These are phyloP conservation scores for Massarina eburnea DNA, from an alignment of 2,329 filamentous ascomycete genomes.

Conservation along the genomic window DNA sequence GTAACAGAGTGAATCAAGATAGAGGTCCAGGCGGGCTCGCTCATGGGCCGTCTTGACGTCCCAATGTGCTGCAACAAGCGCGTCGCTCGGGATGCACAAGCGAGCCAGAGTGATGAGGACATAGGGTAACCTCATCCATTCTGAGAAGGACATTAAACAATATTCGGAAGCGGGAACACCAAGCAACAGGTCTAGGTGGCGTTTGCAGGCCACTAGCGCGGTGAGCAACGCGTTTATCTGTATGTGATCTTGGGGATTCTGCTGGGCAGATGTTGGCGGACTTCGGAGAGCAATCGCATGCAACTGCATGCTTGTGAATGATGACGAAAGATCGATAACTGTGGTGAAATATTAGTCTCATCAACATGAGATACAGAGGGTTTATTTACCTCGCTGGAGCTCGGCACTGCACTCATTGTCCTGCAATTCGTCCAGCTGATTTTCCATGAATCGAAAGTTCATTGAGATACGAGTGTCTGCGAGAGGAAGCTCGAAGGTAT, in stretches of 20 bases:
- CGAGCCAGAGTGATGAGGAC: constrained; percentile 31
- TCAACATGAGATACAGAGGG: not conserved
- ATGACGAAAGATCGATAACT: constrained; percentile 33
- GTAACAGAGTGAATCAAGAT: constrained; percentile 37
- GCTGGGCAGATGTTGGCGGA: not conserved
- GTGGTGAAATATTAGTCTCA: not conserved
- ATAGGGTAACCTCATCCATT: constrained; percentile 36
- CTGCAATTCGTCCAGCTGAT: constrained; percentile 31
- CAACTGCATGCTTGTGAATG: constrained; percentile 30
- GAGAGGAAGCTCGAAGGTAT: constrained; percentile 22
- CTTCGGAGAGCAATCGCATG: constrained; percentile 29
- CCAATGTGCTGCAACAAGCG: constrained; percentile 28
- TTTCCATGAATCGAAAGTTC: constrained; percentile 31
- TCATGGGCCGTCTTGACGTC: constrained; percentile 36
- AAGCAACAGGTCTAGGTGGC: constrained; percentile 70
- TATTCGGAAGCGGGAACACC: constrained; percentile 64
- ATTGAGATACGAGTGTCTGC: constrained; percentile 30
- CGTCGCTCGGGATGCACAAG: constrained; percentile 31
- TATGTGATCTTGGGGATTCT: constrained; percentile 5
- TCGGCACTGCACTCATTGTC: constrained; percentile 10
- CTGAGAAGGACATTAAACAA: constrained; percentile 33
- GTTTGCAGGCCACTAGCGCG: constrained; percentile 62
- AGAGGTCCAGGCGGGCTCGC: constrained; percentile 32
- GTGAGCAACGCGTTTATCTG: constrained; percentile 29
- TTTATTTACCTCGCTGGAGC: constrained; percentile 22